phyloP scores from a whole-genome alignment of 2,329 filamentous ascomycete species.

The Aspergillus sp. region DNA sequence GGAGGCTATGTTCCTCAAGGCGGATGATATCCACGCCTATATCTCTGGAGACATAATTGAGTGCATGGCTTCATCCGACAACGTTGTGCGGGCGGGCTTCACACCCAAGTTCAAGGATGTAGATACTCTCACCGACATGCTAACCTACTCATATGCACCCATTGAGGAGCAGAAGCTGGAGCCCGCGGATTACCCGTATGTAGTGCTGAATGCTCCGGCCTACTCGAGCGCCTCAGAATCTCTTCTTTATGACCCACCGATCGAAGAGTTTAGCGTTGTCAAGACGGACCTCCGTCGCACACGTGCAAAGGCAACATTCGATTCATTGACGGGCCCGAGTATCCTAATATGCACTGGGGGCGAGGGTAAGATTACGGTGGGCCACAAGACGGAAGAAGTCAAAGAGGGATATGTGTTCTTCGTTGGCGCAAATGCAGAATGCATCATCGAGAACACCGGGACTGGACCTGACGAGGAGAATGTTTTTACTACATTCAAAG shows the following conservation, averaged over 20 bases:
- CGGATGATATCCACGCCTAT: slow-evolving; percentile 97
- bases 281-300: slow-evolving; percentile 69
- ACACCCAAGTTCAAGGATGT: slow-evolving; percentile 99
- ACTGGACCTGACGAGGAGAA: slow-evolving; percentile 58
- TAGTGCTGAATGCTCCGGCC: slow-evolving; percentile 73
- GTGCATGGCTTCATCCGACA: slow-evolving; percentile 99
- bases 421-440: slow-evolving; percentile 83
- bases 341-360: slow-evolving; percentile 89
- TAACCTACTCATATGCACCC: slow-evolving; percentile 94
- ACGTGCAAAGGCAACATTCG: slow-evolving; percentile 83
- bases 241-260: slow-evolving; percentile 87
- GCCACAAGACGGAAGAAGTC: slow-evolving; percentile 73
- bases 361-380: slow-evolving; percentile 79
- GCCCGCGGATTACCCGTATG: slow-evolving; percentile 82
- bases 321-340: slow-evolving; percentile 81
- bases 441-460: slow-evolving; percentile 68
- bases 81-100: slow-evolving; percentile 94
- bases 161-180: slow-evolving; percentile 94
- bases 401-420: slow-evolving; percentile 76
- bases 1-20: slow-evolving; percentile 93
- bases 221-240: slow-evolving; percentile 75
- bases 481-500: slow-evolving; percentile 84
- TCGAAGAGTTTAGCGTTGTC: slow-evolving; percentile 92
- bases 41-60: slow-evolving; percentile 80
- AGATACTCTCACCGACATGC: slow-evolving; percentile 78